A percentile compares a stretch with the other conserved stretches of the same genome.
Evolutionary conservation across 805 yeast species (phyloP).

Genomic region (Sugiyamaella smithiae): DNA sequence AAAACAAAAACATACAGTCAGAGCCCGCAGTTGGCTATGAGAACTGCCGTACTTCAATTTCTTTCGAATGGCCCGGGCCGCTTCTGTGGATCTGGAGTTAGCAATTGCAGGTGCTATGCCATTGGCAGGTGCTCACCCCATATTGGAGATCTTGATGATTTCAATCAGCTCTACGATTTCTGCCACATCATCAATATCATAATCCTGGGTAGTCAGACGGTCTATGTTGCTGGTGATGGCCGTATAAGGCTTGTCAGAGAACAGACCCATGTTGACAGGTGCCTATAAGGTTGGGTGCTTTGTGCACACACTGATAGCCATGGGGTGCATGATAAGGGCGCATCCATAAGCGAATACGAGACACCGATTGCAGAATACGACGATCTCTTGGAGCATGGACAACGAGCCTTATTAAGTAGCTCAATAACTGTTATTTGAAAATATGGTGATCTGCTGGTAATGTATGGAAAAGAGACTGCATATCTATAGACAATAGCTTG

Average conservation of each 20-base stretch:
- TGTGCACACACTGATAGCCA: too few relatives aligned
- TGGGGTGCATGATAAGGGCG: too few relatives aligned
- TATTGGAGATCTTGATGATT: constrained; percentile 42
- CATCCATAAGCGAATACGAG: too few relatives aligned
- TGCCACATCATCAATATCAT: constrained; percentile 38
- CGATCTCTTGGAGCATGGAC: too few relatives aligned
- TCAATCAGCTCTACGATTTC: constrained; percentile 60
- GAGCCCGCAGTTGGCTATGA: constrained; percentile 63
- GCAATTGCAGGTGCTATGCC: too few relatives aligned
- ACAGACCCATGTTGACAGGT: constrained; percentile 32
- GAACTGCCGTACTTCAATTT: constrained; percentile 78
- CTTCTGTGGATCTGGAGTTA: constrained; percentile 56
- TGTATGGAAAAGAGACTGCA: too few relatives aligned
- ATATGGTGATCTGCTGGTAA: too few relatives aligned
- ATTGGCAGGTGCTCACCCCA: constrained; percentile 38
- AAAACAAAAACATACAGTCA: constrained; percentile 40
- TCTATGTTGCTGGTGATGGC: constrained; percentile 42
- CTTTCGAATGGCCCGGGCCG: constrained; percentile 88
- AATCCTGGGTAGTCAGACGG: constrained; percentile 33
- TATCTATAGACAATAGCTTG: too few relatives aligned
- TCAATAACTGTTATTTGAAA: too few relatives aligned
- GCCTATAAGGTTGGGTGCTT: background rate
- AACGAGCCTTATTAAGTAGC: too few relatives aligned
- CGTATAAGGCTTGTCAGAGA: constrained; percentile 42
- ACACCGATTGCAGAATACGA: too few relatives aligned